Conservation (phyloP, 2,329 filamentous ascomycete species). For the Phyllosticta capitalensis region DNA sequence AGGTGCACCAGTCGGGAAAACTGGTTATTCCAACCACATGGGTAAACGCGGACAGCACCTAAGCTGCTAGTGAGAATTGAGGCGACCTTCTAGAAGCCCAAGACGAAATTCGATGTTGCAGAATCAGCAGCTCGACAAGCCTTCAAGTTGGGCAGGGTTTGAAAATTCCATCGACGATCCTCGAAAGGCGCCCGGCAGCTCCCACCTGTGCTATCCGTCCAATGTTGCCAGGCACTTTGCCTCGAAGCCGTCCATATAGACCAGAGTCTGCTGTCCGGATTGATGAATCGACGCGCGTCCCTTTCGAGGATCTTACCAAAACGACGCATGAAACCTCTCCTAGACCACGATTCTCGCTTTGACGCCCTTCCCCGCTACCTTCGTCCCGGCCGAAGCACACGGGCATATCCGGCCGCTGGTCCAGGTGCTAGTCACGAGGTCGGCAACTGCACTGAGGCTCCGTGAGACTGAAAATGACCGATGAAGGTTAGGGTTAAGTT, state of each 20-base stretch:
- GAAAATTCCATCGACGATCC: slow-evolving; percentile 45
- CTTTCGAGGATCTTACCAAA: slow-evolving; percentile 66
- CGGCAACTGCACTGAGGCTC: slow-evolving; percentile 49
- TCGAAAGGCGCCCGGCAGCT: slow-evolving; percentile 41
- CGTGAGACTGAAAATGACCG: slow-evolving; percentile 48
- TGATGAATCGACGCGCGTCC: slow-evolving; percentile 64
- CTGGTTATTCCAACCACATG: slow-evolving; percentile 10
- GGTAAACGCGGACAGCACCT: slow-evolving; percentile 18
- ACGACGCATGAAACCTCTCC: slow-evolving; percentile 62
- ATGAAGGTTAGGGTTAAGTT: slow-evolving; percentile 93
- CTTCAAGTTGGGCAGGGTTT: slow-evolving; percentile 14
- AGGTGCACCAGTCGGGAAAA: neutral
- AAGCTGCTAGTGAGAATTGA: slow-evolving; percentile 21
- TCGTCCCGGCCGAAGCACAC: slow-evolving; percentile 16
- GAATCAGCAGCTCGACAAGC: slow-evolving; percentile 10
- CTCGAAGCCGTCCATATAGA: slow-evolving; percentile 48
- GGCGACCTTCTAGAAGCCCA: slow-evolving; percentile 15
- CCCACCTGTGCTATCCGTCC: slow-evolving; percentile 42
- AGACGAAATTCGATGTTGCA: slow-evolving; percentile 29
- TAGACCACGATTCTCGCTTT: slow-evolving; percentile 41
- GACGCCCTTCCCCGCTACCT: slow-evolving; percentile 20
- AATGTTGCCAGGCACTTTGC: slow-evolving; percentile 27
- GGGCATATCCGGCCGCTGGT: slow-evolving; percentile 15
- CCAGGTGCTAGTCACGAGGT: slow-evolving; percentile 54
- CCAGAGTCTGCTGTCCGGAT: slow-evolving; percentile 65